Base-by-base conservation (phyloP, 2,329 filamentous ascomycete genomes). In the Exophiala phaeomuriformis region DNA sequence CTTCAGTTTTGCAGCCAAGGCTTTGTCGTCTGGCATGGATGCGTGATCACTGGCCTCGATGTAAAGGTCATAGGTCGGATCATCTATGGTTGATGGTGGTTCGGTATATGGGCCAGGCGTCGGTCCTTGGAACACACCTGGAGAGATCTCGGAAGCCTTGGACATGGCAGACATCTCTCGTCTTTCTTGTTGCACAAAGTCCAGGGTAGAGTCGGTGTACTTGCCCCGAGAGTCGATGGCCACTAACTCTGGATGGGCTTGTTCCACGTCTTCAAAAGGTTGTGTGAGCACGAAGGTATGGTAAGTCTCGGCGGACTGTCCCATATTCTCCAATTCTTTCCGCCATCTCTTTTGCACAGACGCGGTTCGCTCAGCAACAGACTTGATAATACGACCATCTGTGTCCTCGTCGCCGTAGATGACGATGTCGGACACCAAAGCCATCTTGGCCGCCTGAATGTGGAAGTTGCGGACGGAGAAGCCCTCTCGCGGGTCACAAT, bases 381-480 rank as follows among this genome's bases (percentile, higher is more conserved):
- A 77, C 71, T 86, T 63, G 67, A 95, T 72, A 52, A 84, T 83
- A 49, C 80, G 77, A 43, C 80, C 78, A 29, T 79, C 71, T 1
- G 76, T 77, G 36, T 75, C 72, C 60, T 88, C 80, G 51, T 91
- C 86, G 8, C 89, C 89, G 66, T 98, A 98, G 1, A 98, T 81
- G 39, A 98, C 79, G 59, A 98, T 88, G 67, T 98, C 93, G 0
- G 90, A 96, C 5, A 93, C 80, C 60, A 86, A 82, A 51, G 90
- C 90, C 60, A 88, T 75, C 69, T 98, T 98, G 54, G 86, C 86
- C 0, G 88, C 80, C 69, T 98, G 93, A 37, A 97, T 97, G 64
- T 97, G 91, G 66, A 98, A 98, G 68, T 97, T 97, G 43, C 93
- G 83, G 41, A 97, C 90, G 3, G 89, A 95, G 67, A 97, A 97